Conservation (phyloP, 495 filamentous ascomycete species). For the Tuber magnatum region DNA sequence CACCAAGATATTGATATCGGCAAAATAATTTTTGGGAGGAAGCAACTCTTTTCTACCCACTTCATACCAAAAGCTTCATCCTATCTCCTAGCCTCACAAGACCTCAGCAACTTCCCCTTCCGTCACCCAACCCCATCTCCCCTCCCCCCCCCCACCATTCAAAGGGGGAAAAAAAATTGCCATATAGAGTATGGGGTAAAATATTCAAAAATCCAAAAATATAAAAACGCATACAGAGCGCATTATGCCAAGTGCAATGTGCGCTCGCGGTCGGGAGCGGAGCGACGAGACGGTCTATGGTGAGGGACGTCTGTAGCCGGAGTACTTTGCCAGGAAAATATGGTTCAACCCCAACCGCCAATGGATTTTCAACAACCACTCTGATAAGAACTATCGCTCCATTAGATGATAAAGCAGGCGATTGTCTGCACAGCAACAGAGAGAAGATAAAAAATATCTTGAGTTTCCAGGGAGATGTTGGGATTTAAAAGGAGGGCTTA, state of each 20-base stretch:
- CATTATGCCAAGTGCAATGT: not conserved
- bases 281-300: not conserved
- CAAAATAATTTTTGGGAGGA: not conserved
- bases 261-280: not conserved
- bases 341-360: not conserved
- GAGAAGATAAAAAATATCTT: too few species aligned
- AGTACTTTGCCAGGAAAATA: not conserved
- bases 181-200: not conserved
- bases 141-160: not conserved
- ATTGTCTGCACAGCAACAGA: too few species aligned
- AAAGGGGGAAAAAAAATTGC: not conserved
- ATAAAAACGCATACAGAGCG: not conserved
- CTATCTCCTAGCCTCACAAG: not conserved
- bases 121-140: not conserved
- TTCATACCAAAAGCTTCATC: not conserved
- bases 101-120: not conserved
- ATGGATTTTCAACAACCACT: not conserved
- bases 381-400: not conserved
- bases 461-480: not conserved
- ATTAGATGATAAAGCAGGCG: not conserved
- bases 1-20: not conserved
- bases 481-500: not conserved
- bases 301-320: too few species aligned
- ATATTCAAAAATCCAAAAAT: not conserved
- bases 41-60: not conserved